Percentiles rank a stretch among this genome's conserved stretches.
phyloP scores from a whole-genome alignment of 805 yeast genomes.

The Wickerhamiella domercqiae region DNA sequence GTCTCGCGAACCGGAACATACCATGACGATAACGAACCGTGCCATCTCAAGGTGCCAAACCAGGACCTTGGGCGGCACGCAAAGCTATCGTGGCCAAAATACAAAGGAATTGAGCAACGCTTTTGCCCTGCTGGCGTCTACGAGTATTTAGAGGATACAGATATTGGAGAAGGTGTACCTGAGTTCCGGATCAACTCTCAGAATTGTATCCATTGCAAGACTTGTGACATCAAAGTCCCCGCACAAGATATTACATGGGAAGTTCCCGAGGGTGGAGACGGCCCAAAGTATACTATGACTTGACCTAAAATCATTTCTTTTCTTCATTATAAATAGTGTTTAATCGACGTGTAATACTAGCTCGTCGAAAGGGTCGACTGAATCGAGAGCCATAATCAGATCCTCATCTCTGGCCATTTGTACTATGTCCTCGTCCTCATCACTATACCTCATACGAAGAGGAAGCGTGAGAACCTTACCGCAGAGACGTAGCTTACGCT shows the following conservation, averaged over 20 bases:
- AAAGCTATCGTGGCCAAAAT: conserved; percentile 51
- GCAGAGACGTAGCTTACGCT: conserved; percentile 38
- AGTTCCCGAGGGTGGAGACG: conserved; percentile 99
- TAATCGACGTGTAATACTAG: conserved; percentile 9
- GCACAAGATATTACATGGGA: conserved; percentile 88
- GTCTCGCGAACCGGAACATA: conserved; percentile 93
- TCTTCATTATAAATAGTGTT: background rate
- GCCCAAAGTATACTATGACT: conserved; percentile 88
- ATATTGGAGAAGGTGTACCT: conserved; percentile 36
- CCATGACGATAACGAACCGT: conserved; percentile 87
- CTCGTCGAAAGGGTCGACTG: conserved; percentile 11
- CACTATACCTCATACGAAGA: conserved; percentile 60
- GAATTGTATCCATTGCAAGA: conserved; percentile 96
- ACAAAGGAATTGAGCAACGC: conserved; percentile 73
- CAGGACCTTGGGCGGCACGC: conserved; percentile 43
- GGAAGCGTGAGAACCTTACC: conserved; percentile 31
- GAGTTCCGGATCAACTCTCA: conserved; percentile 88
- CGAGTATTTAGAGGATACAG: conserved; percentile 56
- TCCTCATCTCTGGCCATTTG: conserved; percentile 77
- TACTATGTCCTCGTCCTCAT: conserved; percentile 92
- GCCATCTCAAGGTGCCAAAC: conserved; percentile 52
- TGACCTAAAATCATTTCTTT: conserved; percentile 21
- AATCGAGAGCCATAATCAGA: conserved; percentile 63
- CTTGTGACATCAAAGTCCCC: conserved; percentile 95
- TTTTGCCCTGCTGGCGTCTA: conserved; percentile 99